Percentiles rank a stretch among this genome's conserved stretches.
Conservation (phyloP, 2,329 filamentous ascomycete genomes). For the Fusarium lyarnte region DNA sequence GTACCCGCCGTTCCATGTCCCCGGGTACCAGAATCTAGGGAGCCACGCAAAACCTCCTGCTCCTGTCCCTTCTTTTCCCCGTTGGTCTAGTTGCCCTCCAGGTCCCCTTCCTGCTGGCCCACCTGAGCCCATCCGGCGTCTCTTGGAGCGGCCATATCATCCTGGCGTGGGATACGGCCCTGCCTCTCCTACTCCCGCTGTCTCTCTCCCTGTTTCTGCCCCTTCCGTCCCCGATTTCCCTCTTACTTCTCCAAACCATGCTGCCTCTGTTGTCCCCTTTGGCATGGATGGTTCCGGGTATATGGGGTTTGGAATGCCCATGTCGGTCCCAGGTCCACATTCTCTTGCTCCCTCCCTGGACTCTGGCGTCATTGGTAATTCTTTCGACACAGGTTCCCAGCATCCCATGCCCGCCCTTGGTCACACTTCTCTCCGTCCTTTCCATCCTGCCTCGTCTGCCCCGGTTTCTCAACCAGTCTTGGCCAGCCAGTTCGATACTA, state of each 20-base stretch:
- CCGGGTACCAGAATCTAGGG: neutral
- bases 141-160: too few relatives aligned
- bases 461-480: neutral
- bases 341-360: neutral
- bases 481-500: neutral
- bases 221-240: neutral
- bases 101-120: neutral
- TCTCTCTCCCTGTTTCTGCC: neutral
- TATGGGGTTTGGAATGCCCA: neutral
- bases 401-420: neutral
- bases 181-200: fast-evolving
- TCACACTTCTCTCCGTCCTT: too few relatives aligned
- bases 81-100: neutral
- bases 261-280: neutral
- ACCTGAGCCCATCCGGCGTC: fast-evolving
- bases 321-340: neutral
- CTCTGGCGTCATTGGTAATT: neutral
- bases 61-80: neutral
- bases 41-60: too few relatives aligned
- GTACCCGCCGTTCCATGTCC: fast-evolving
- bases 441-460: neutral
- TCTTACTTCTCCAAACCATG: neutral
- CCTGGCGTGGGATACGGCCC: fast-evolving
- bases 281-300: neutral
- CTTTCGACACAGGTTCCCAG: neutral